phyloP scores from a whole-genome alignment of 495 filamentous ascomycete species.

The Halenospora varia region DNA sequence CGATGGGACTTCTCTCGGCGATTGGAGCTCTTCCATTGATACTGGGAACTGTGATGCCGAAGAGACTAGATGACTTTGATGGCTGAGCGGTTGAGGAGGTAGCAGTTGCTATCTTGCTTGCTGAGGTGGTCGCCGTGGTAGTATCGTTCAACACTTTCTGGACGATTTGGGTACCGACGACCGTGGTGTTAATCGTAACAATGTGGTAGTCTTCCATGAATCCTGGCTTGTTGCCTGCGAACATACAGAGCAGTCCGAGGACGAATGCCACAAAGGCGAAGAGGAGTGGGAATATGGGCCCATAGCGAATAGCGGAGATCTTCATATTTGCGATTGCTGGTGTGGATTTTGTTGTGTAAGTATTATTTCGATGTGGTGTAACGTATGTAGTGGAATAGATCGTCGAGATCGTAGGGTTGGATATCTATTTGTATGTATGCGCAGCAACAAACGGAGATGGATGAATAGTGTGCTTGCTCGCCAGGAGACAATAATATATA shows the following conservation, averaged over 20 bases:
- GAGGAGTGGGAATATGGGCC: constrained; percentile 20
- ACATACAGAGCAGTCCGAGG: constrained; percentile 63
- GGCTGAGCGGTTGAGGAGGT: constrained; percentile 19
- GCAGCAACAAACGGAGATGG: not conserved
- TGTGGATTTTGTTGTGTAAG: not conserved
- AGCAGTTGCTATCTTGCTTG: not conserved
- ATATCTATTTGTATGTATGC: not conserved
- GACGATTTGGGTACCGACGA: constrained; percentile 37
- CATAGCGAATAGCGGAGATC: constrained; percentile 12
- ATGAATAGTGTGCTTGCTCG: not conserved
- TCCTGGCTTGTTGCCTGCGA: constrained; percentile 59
- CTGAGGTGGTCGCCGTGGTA: constrained; percentile 14
- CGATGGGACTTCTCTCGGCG: no score
- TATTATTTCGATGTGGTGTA: not conserved
- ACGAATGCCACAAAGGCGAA: constrained; percentile 56
- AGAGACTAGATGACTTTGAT: constrained; percentile 22
- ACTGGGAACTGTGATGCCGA: no score
- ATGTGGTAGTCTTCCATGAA: constrained; percentile 62
- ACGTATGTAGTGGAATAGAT: not conserved
- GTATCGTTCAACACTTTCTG: not conserved
- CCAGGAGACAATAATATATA: not conserved
- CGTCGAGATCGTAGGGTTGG: no score
- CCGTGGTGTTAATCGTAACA: constrained; percentile 65
- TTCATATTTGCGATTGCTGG: not conserved
- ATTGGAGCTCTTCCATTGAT: no score